phyloP scores from a whole-genome alignment of 768 basidiomycete genomes.

The Clathrus columnatus region DNA sequence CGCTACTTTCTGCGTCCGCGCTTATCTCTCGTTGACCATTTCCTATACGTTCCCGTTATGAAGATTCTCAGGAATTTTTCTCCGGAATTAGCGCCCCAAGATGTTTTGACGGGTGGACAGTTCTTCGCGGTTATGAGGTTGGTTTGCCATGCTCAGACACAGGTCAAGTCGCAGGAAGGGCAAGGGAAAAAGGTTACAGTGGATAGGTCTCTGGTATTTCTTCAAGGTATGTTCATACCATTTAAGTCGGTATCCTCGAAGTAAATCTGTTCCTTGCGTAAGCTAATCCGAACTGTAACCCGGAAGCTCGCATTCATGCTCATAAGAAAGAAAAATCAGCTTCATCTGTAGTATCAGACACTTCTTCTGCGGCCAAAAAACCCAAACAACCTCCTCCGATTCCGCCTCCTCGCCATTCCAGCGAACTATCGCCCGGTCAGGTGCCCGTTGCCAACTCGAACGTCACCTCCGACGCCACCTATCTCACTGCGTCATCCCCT shows the following conservation, averaged over 20 bases:
- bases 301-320: background rate
- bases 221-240: constrained; percentile 48
- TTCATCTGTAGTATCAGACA: background rate
- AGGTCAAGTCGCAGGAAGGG: background rate
- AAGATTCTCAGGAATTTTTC: constrained; percentile 63
- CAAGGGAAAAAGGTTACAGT: constrained; percentile 44
- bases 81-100: constrained; percentile 42
- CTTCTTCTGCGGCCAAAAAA: background rate
- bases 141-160: constrained; percentile 47
- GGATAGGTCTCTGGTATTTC: constrained; percentile 61
- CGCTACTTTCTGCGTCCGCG: too few species aligned
- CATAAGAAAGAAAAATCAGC: background rate
- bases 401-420: background rate
- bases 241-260: background rate
- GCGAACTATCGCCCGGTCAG: background rate
- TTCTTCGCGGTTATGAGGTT: constrained; percentile 71
- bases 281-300: constrained; percentile 7
- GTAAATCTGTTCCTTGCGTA: background rate
- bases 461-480: background rate
- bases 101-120: constrained; percentile 56
- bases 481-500: background rate
- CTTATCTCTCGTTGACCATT: background rate
- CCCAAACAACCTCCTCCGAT: background rate
- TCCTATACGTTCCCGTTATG: background rate
- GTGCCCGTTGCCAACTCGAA: background rate